Percentiles rank a stretch among this genome's conserved stretches.
phyloP scores from a whole-genome alignment of 2,329 filamentous ascomycete species.

The Aspergillus persii region DNA sequence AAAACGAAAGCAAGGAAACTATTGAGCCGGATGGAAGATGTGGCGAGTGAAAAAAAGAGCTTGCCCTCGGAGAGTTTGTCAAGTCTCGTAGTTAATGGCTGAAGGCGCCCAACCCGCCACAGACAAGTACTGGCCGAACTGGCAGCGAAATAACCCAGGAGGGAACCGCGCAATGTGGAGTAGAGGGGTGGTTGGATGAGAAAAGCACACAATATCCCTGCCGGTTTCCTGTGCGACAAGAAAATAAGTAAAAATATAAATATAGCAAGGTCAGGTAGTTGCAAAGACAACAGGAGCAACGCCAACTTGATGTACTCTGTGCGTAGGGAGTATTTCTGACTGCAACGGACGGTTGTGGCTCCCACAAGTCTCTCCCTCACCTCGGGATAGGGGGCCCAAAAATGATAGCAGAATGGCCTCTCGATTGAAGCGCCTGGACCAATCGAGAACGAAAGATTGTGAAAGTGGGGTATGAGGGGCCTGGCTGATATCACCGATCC shows the following conservation, averaged over 20 bases:
- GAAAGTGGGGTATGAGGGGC: constrained; percentile 15
- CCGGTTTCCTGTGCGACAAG: no score
- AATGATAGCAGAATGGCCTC: neutral
- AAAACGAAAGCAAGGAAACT: neutral
- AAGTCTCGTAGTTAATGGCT: neutral
- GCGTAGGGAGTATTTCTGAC: constrained; percentile 3
- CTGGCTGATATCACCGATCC: constrained; percentile 21
- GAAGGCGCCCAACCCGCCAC: neutral
- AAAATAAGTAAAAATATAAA: neutral
- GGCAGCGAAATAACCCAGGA: neutral
- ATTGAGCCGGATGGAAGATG: neutral
- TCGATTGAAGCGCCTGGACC: constrained; percentile 14
- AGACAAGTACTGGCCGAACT: neutral
- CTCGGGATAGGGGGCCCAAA: neutral
- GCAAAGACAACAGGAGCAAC: neutral
- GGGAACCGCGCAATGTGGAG: neutral
- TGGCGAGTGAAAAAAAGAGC: neutral
- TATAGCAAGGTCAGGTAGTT: neutral
- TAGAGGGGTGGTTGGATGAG: no score
- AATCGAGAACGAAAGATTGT: constrained; percentile 12
- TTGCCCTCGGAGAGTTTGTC: neutral
- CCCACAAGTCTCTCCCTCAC: constrained; percentile 2
- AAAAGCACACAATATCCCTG: no score
- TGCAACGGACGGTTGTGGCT: constrained; percentile 1
- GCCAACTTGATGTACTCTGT: neutral